Base-by-base conservation (phyloP, 192 early-diverging fungal species). In the Coemansia sp. region DNA sequence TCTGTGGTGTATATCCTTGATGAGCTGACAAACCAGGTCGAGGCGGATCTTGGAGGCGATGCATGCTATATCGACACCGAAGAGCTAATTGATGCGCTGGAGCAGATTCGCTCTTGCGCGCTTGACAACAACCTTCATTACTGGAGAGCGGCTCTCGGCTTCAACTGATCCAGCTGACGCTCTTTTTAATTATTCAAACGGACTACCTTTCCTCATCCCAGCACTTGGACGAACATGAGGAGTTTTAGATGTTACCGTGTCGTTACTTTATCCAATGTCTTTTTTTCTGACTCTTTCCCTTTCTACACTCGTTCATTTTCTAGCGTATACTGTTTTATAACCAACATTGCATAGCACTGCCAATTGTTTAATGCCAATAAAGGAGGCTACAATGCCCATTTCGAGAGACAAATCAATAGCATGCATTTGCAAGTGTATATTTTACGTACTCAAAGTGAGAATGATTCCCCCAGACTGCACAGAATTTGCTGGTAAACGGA, bases 11-110 rank as follows among this genome's bases (percentile, higher is more conserved):
- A 82, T 41, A 68, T 82, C 42, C 50, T 77, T 44, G 40, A 60
- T 4, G 75, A 82, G 63, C 65, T 82, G 65, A 77, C 79, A 26
- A 52, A 40, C 13, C 79, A 82, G 58, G 75, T 82, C 7, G 79
- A 82, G 48, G 61, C 43, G 3, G 79, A 82, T 62, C 21, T 82
- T 40, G 42, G 67, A 8, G 74, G 79, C 56, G 71, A 77, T 37
- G 74, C 75, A 2, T 56, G 62, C 37, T 26, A 77, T 37, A 63
- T 75, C 6, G 81, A 83, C 38, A 43, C 70, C 0, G 76, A 83
- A 0, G 76, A 78, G 1, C 56, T 78, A 57, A 43, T 64, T 6
- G 76, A 79, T 49, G 37, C 58, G 8, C 64, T 83, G 18, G 66
- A 78, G 19, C 52, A 52, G 40, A 70, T 83, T 9, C 73, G 59